A percentile compares a stretch with the other conserved stretches of the same genome.
Evolutionary conservation across 768 basidiomycete genomes (phyloP).

Genomic region (Tylopilus balloui): DNA sequence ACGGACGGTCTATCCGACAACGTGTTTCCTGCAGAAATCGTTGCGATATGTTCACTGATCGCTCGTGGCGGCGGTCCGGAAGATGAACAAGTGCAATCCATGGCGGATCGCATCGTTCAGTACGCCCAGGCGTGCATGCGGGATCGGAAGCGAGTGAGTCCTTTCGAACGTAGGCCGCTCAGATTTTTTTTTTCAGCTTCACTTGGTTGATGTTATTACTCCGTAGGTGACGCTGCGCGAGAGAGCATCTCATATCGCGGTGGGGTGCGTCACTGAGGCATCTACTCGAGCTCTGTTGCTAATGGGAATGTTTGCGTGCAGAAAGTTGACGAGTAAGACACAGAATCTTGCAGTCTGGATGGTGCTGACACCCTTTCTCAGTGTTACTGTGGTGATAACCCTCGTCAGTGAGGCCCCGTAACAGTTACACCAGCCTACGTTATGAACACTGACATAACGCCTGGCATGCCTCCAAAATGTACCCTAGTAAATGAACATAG

Average conservation of each 20-base stretch:
- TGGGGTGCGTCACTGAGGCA: constrained; percentile 52
- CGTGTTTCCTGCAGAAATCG: constrained; percentile 64
- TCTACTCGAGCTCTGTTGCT: constrained; percentile 5
- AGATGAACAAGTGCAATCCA: constrained; percentile 57
- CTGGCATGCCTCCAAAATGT: not conserved
- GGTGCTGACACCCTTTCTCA: constrained; percentile 27
- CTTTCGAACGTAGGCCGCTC: constrained; percentile 61
- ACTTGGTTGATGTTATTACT: constrained; percentile 7
- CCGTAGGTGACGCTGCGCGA: constrained; percentile 56
- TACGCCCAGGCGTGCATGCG: constrained; percentile 70
- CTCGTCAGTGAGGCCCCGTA: constrained; percentile 62
- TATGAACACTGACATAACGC: not conserved
- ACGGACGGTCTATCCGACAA: constrained; percentile 56
- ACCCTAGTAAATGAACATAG: too few relatives aligned
- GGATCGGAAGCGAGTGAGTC: constrained; percentile 58
- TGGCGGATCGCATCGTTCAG: constrained; percentile 70
- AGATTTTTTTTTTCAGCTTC: not conserved
- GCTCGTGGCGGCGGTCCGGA: constrained; percentile 54
- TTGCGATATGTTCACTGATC: constrained; percentile 64
- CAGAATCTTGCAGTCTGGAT: not conserved
- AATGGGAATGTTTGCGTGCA: constrained; percentile 24
- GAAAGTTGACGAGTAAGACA: constrained; percentile 78
- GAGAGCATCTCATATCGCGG: constrained; percentile 64
- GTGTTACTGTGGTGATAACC: constrained; percentile 68
- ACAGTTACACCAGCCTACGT: not conserved